Percentiles rank a stretch among this genome's conserved stretches.
phyloP scores from a whole-genome alignment of 768 basidiomycete species.

The Trametes coccinea region DNA sequence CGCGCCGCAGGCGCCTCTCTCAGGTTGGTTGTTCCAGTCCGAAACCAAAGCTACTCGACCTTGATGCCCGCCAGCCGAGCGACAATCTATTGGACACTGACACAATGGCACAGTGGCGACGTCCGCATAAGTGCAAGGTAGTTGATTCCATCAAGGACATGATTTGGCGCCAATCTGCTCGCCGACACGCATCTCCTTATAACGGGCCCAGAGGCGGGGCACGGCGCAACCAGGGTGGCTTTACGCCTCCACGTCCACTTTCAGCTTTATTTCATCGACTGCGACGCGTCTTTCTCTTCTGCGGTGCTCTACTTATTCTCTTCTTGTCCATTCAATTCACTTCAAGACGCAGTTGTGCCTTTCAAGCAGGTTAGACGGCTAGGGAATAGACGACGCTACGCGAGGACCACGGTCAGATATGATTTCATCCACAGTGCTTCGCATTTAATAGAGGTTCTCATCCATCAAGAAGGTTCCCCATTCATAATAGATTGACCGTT shows the following conservation, averaged over 20 bases:
- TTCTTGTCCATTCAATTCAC: too few species aligned
- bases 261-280: not conserved
- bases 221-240: slow-evolving; percentile 12
- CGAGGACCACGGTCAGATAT: slow-evolving; percentile 10
- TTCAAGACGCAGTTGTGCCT: not conserved
- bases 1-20: too few species aligned
- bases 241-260: slow-evolving; percentile 9
- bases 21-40: too few species aligned
- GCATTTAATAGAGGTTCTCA: not conserved
- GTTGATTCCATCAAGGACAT: slow-evolving; percentile 20
- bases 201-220: slow-evolving; percentile 11
- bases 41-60: too few species aligned
- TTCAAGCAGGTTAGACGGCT: too few species aligned
- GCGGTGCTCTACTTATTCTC: not conserved
- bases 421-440: slow-evolving; percentile 1
- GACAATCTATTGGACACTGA: too few species aligned
- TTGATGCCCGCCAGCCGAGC: too few species aligned
- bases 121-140: not conserved
- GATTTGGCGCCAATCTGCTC: slow-evolving; percentile 20
- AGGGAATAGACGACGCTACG: not conserved
- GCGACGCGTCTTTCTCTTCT: not conserved
- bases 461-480: slow-evolving; percentile 10
- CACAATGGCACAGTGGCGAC: not conserved
- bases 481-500: slow-evolving; percentile 2
- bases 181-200: slow-evolving; percentile 16